Base-by-base conservation (phyloP, 2,329 filamentous ascomycete species). In the Arachnomyces sp. region DNA sequence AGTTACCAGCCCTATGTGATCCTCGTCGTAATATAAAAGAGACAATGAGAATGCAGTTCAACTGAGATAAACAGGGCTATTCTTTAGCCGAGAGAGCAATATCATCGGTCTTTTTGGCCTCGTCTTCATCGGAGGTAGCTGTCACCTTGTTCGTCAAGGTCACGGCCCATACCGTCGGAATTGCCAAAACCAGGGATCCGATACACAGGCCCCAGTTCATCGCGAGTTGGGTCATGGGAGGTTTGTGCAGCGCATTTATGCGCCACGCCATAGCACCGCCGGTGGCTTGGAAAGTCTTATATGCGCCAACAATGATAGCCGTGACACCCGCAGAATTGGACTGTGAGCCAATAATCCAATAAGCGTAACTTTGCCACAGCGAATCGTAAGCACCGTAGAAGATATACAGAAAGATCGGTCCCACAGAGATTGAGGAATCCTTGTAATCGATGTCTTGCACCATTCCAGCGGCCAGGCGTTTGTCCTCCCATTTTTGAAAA, bases 321-420 rank as follows among this genome's bases (percentile, higher is more conserved):
- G 65, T 59, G 7, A 61, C 52, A 0, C 56, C 59, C 0, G 67
- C 55, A 12, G 57, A 65, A 51, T 72, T 69, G 15, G 62, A 67
- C 44, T 61, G 59, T 1, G 68, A 64, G 8, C 69, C 68, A 39
- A 72, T 67, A n/a, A 71, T 52, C 78, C 78, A 82, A 65, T 82
- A 82, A 38, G 77, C 75, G 47, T 67, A 73, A 2, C 74, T 76
- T 57, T 84, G 80, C 78, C 78, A 84, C 13, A 78, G 68, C 1
- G 80, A 77, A 55, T 84, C 81, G 52, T 78, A 82, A 45, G 77
- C 72, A 31, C 81, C 80, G 54, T 83, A 84, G 61, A 82, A 82
- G 55, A 84, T 78, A 65, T 83, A 84, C 11, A 84, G 64, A 51
- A 83, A 76, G 51, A 84, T 80, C 7, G 80, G 79, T 0, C 78